These are phyloP conservation scores for Talaromyces sp. DNA, from an alignment of 2,329 filamentous ascomycete genomes.

Conservation along the genomic window DNA sequence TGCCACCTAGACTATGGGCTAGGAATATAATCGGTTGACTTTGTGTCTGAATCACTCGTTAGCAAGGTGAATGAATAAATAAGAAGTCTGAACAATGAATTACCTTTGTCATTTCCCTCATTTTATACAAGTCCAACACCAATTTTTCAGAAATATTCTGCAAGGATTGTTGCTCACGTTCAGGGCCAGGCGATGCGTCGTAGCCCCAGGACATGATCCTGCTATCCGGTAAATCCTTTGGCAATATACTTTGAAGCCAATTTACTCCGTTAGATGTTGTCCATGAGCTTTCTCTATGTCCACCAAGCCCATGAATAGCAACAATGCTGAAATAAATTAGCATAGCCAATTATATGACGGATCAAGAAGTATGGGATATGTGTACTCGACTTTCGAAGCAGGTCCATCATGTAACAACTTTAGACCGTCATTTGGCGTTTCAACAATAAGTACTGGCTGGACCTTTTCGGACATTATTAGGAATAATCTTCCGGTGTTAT, in stretches of 20 bases:
- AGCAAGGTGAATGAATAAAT: no score
- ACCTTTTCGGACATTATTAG: background rate
- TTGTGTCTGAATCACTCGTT: slow-evolving; percentile 20
- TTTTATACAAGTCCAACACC: slow-evolving; percentile 7
- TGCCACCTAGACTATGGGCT: slow-evolving; percentile 33
- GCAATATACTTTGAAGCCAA: slow-evolving; percentile 24
- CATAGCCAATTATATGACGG: background rate
- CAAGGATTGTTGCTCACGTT: background rate
- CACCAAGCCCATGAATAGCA: slow-evolving; percentile 28
- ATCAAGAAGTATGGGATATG: background rate
- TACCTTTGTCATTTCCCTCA: slow-evolving; percentile 11
- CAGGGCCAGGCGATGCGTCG: slow-evolving; percentile 15
- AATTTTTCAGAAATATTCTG: slow-evolving; percentile 11
- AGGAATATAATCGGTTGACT: slow-evolving; percentile 35
- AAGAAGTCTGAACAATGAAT: no score
- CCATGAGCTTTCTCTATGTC: slow-evolving; percentile 28
- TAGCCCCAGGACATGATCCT: slow-evolving; percentile 26
- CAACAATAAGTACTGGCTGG: background rate
- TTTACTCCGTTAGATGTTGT: slow-evolving; percentile 18
- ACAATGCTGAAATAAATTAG: slow-evolving; percentile 12
- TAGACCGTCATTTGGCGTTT: slow-evolving; percentile 3
- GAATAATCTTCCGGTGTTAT: background rate
- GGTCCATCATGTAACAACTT: slow-evolving; percentile 9
- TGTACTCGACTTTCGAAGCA: slow-evolving; percentile 16
- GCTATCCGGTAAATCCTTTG: slow-evolving; percentile 11